A percentile compares a stretch with the other conserved stretches of the same genome.
Evolutionary conservation across 1,284 basidiomycete species (phyloP).

Genomic region (Sanghuangporus sanghuang): DNA sequence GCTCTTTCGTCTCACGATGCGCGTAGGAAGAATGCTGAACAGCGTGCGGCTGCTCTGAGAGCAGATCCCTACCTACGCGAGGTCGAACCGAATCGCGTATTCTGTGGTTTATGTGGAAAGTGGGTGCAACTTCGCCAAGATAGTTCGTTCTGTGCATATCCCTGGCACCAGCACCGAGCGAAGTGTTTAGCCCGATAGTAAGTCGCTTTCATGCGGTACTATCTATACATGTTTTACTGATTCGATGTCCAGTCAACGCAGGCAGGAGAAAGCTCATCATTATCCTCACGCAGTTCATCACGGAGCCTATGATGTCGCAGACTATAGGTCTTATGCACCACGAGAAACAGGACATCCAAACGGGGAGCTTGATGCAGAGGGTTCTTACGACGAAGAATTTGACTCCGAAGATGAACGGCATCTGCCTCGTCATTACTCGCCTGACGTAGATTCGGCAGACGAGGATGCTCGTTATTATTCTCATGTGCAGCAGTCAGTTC

Average conservation of each 20-base stretch:
- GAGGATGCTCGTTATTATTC: not conserved
- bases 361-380: constrained; percentile 13
- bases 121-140: constrained; percentile 77
- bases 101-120: constrained; percentile 66
- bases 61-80: constrained; percentile 56
- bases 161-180: constrained; percentile 69
- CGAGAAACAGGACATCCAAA: constrained; percentile 22
- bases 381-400: constrained; percentile 33
- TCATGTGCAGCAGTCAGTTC: not conserved
- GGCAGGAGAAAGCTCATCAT: constrained; percentile 12
- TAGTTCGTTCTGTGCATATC: constrained; percentile 67
- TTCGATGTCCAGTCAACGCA: constrained; percentile 5
- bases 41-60: constrained; percentile 61
- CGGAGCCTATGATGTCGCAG: not conserved
- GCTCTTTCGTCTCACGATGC: constrained; percentile 47
- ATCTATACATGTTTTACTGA: not conserved
- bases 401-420: constrained; percentile 30
- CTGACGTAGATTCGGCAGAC: constrained; percentile 2
- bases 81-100: constrained; percentile 70
- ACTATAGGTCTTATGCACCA: constrained; percentile 15
- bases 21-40: constrained; percentile 65
- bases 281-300: not conserved
- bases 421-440: not conserved
- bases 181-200: constrained; percentile 66
- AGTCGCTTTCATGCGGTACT: constrained; percentile 27